These are phyloP conservation scores for Logfia minima DNA, from an alignment of 129 eudicot genomes.

Conservation along the genomic window DNA sequence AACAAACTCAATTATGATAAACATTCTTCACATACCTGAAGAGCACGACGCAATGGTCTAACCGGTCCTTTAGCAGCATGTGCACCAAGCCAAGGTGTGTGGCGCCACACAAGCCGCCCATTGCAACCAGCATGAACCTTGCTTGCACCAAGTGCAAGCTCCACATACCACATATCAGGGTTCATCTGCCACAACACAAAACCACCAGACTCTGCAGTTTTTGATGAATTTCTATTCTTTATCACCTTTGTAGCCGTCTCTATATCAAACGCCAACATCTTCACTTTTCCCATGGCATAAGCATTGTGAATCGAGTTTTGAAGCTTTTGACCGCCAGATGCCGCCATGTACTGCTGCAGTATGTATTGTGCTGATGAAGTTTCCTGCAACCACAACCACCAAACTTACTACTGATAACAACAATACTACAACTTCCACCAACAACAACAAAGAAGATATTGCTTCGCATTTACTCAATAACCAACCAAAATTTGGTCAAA, in stretches of 20 bases:
- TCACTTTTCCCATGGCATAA: conserved; percentile 86
- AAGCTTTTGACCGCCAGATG: conserved; percentile 79
- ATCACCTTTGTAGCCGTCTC: conserved; percentile 87
- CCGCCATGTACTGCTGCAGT: conserved; percentile 88
- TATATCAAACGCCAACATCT: conserved; percentile 77
- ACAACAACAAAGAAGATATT: conserved; percentile 5
- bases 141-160: conserved; percentile 89
- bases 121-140: conserved; percentile 95
- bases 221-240: conserved; percentile 68
- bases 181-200: conserved; percentile 96
- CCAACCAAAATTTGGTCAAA: conserved; percentile 39
- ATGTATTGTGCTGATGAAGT: conserved; percentile 97
- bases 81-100: conserved; percentile 92
- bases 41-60: conserved; percentile 91
- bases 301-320: conserved; percentile 71
- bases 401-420: conserved; percentile 6
- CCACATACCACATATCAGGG: conserved; percentile 95
- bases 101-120: conserved; percentile 93
- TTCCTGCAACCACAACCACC: conserved; percentile 58
- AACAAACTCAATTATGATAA: conserved; percentile 1
- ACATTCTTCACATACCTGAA: conserved; percentile 51
- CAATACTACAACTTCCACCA: conserved; percentile 31
- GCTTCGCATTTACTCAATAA: conserved; percentile 36
- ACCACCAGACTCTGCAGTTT: conserved; percentile 74
- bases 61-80: conserved; percentile 97